Evolutionary conservation across 176 grass and related monocot species (phyloP).

Genomic region (Lolium multiflorum): DNA sequence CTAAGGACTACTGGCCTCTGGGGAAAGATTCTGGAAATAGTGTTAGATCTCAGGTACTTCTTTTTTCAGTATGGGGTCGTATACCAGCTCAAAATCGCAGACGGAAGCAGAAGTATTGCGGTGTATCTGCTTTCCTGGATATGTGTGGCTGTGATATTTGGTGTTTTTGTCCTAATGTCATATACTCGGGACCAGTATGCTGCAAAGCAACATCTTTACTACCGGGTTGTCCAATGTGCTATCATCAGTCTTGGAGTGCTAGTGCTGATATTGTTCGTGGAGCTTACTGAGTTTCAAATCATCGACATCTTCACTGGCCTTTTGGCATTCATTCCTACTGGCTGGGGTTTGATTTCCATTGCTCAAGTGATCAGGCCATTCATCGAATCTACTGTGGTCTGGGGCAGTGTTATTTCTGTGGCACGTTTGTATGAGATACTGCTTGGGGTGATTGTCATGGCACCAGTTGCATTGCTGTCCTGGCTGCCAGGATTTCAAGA

Average conservation of each 20-base stretch:
- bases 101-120: conserved; percentile 68
- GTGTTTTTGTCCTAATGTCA: conserved; percentile 73
- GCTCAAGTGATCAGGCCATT: conserved; percentile 94
- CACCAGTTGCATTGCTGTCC: conserved; percentile 83
- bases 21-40: conserved; percentile 93
- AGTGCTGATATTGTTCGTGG: conserved; percentile 74
- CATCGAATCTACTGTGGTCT: conserved; percentile 80
- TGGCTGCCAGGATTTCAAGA: conserved; percentile 98
- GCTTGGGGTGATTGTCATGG: conserved; percentile 87
- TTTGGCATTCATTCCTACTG: conserved; percentile 95
- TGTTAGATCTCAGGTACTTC: conserved; percentile 95
- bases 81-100: conserved; percentile 88
- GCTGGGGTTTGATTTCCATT: conserved; percentile 96
- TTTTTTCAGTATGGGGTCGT: conserved; percentile 97
- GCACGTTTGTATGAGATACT: conserved; percentile 90
- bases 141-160: conserved; percentile 71
- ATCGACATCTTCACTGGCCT: conserved; percentile 90
- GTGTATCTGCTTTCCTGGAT: conserved; percentile 97
- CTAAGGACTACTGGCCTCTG: conserved; percentile 88
- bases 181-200: conserved; percentile 81
- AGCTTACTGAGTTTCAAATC: conserved; percentile 83
- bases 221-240: conserved; percentile 68
- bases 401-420: conserved; percentile 74
- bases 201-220: conserved; percentile 85
- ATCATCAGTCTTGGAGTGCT: conserved; percentile 68